Conservation (phyloP, 176 grass and related monocot species). For the Oryza brachyantha region DNA sequence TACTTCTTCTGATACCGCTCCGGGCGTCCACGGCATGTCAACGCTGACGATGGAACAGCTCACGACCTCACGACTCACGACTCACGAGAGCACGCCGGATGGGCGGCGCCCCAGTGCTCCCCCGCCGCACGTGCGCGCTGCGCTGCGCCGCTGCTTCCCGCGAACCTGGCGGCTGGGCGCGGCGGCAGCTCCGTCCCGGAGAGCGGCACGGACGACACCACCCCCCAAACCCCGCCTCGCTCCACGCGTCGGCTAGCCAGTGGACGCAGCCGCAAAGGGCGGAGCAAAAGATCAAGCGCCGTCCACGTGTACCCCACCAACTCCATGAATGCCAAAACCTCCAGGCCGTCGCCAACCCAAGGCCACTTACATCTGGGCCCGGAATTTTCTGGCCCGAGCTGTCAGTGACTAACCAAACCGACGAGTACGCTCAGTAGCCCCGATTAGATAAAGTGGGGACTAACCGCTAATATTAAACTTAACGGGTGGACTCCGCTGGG, state of each 20-base stretch:
- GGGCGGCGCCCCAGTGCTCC: background rate
- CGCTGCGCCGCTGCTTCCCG: background rate
- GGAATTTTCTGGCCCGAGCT: rapidly evolving
- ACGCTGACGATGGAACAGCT: background rate
- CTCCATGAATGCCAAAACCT: background rate
- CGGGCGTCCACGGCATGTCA: no score
- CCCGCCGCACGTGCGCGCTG: slow-evolving; percentile 8
- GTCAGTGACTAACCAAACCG: background rate
- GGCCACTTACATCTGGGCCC: background rate
- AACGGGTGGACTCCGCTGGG: slow-evolving; percentile 39
- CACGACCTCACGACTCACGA: background rate
- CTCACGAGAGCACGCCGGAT: background rate
- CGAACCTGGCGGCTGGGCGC: background rate
- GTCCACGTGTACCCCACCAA: slow-evolving; percentile 42
- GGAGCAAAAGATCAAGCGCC: slow-evolving; percentile 34
- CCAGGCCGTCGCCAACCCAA: rapidly evolving
- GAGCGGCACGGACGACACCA: no score
- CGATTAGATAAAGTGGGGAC: slow-evolving; percentile 27
- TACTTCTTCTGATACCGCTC: no score
- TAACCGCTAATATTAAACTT: slow-evolving; percentile 16
- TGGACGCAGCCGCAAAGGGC: background rate
- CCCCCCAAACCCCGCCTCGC: no score
- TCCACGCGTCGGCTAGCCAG: background rate
- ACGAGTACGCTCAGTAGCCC: background rate
- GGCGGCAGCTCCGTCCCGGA: background rate